Conservation (phyloP, 257 asterid species). For the Nemophila menziesii region DNA sequence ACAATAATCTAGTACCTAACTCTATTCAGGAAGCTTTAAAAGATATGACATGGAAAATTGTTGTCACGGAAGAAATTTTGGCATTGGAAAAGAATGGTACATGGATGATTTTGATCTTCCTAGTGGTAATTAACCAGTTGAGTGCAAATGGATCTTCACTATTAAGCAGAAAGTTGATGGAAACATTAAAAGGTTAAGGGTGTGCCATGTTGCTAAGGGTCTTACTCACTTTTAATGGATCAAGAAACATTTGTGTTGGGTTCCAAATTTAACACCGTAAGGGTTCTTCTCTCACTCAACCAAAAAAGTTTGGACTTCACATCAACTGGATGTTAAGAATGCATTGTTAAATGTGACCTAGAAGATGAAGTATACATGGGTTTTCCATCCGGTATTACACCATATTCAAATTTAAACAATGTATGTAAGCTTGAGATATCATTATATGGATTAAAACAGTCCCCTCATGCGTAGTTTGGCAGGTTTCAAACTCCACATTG, state of each 20-base stretch:
- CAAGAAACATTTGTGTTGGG: neutral
- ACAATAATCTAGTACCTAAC: neutral
- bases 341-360: neutral
- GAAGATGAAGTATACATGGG: slow-evolving; percentile 7
- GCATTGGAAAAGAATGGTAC: neutral
- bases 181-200: neutral
- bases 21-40: slow-evolving; percentile 1
- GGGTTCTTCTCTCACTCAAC: neutral
- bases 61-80: neutral
- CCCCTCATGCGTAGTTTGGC: slow-evolving; percentile 6
- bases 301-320: neutral
- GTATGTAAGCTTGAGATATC: neutral
- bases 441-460: slow-evolving; percentile 4
- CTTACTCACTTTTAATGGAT: slow-evolving; percentile 1
- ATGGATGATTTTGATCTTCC: neutral
- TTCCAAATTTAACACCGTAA: neutral
- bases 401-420: neutral
- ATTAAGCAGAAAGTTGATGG: no score
- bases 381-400: neutral
- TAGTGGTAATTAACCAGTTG: neutral
- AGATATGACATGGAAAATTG: neutral
- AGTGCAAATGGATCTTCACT: slow-evolving; percentile 2
- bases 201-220: slow-evolving; percentile 1
- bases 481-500: neutral
- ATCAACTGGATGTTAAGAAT: slow-evolving; percentile 5